These are phyloP conservation scores for Phyllosticta citrichinensis DNA, from an alignment of 2,329 filamentous ascomycete genomes.

Conservation along the genomic window DNA sequence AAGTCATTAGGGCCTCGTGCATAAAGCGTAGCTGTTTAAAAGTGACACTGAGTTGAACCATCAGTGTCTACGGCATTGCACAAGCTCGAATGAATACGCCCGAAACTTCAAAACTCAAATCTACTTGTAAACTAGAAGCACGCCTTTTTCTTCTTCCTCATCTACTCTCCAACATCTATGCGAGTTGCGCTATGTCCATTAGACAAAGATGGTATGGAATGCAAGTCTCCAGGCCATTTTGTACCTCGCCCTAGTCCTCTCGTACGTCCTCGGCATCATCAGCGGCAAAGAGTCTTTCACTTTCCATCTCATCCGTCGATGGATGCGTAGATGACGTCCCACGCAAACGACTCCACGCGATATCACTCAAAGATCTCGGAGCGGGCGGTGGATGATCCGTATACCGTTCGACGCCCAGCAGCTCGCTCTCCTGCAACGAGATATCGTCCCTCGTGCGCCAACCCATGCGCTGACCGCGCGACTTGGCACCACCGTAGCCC, in stretches of 20 bases:
- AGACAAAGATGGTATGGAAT: too few species aligned
- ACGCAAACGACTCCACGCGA: constrained; percentile 21
- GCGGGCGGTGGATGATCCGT: constrained; percentile 10
- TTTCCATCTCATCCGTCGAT: constrained; percentile 28
- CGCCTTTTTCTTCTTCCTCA: too few species aligned
- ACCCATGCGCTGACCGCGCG: constrained; percentile 25
- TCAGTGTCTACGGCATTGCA: too few species aligned
- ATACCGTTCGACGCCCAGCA: constrained; percentile 1
- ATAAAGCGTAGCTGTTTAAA: too few species aligned
- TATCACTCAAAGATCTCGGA: constrained; percentile 8
- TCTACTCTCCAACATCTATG: too few species aligned
- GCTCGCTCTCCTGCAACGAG: constrained; percentile 21
- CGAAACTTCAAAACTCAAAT: too few species aligned
- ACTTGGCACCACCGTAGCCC: constrained; percentile 30
- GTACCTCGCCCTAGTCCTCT: neutral
- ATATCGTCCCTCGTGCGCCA: constrained; percentile 19
- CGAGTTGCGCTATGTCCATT: too few species aligned
- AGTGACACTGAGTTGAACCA: too few species aligned
- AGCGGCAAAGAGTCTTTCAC: constrained; percentile 24
- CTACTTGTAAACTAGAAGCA: too few species aligned
- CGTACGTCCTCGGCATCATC: neutral
- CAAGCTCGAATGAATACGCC: too few species aligned
- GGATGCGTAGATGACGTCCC: constrained; percentile 15
- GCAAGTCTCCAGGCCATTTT: too few species aligned
- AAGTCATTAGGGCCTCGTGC: too few species aligned